These are phyloP conservation scores for Aspergillus campestris DNA, from an alignment of 495 filamentous ascomycete species.

Conservation along the genomic window DNA sequence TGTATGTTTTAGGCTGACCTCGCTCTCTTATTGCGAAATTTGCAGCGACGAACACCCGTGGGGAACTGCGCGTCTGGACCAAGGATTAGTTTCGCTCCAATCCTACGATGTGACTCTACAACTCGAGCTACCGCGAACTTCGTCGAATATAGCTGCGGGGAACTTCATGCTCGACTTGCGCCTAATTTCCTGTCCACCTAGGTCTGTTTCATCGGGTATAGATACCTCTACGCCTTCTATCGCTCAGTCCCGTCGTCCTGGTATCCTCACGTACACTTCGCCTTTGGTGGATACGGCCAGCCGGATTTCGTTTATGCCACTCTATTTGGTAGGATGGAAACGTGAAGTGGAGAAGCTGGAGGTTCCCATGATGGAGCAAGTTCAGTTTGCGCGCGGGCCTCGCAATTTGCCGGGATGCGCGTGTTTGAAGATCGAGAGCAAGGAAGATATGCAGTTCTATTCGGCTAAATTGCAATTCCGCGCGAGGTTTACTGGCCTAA, in stretches of 20 bases:
- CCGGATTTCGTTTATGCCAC: constrained; percentile 45
- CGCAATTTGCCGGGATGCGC: constrained; percentile 48
- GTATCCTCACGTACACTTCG: constrained; percentile 58
- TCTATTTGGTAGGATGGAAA: constrained; percentile 50
- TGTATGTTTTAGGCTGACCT: not conserved
- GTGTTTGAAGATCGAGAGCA: constrained; percentile 58
- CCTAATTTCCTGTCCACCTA: constrained; percentile 39
- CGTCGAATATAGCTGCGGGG: constrained; percentile 48
- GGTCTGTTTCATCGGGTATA: constrained; percentile 15
- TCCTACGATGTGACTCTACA: constrained; percentile 61
- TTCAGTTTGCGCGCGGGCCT: constrained; percentile 52
- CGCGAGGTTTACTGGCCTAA: constrained; percentile 64
- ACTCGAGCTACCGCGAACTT: constrained; percentile 61
- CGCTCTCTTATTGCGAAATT: too few species aligned
- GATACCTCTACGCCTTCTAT: constrained; percentile 22
- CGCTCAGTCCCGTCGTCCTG: constrained; percentile 48
- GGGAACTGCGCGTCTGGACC: constrained; percentile 32
- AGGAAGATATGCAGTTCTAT: constrained; percentile 67
- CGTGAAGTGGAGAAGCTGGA: constrained; percentile 48
- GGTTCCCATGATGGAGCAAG: constrained; percentile 62
- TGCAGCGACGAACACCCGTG: constrained; percentile 33
- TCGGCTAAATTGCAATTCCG: constrained; percentile 54
- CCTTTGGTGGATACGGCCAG: constrained; percentile 45
- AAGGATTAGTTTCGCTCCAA: constrained; percentile 36
- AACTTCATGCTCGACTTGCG: constrained; percentile 94